Percentiles rank a stretch among this genome's conserved stretches.
These are phyloP conservation scores for Platanthera guangdongensis DNA, from an alignment of 106 monocot genomes.

Conservation along the genomic window DNA sequence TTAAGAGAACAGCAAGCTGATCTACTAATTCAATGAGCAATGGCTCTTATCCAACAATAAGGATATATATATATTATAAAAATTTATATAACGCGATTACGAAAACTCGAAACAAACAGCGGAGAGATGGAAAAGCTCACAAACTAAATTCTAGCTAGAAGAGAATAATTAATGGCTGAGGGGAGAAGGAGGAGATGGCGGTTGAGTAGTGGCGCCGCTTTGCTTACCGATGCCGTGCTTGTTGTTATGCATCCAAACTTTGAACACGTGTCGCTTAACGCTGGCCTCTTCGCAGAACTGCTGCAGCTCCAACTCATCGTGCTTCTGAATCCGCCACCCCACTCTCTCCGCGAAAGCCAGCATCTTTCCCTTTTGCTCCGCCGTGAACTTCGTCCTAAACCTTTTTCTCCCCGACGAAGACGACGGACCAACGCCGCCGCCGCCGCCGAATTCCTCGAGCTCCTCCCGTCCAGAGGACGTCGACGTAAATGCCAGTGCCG, in stretches of 20 bases:
- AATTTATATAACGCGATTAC: neutral
- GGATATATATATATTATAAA: neutral
- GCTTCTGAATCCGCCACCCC: slow-evolving; percentile 62
- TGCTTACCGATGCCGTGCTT: slow-evolving; percentile 62
- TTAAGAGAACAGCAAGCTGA: neutral
- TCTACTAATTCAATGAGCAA: neutral
- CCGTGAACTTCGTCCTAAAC: slow-evolving; percentile 61
- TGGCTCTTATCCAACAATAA: neutral
- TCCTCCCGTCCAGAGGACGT: slow-evolving; percentile 48
- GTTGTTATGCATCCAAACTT: slow-evolving; percentile 83
- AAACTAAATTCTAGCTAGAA: neutral
- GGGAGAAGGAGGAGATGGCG: neutral
- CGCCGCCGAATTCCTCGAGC: slow-evolving; percentile 10
- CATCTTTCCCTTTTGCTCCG: slow-evolving; percentile 63
- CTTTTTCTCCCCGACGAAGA: slow-evolving; percentile 29
- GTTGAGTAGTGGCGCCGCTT: neutral
- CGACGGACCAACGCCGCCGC: slow-evolving; percentile 2
- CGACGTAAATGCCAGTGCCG: slow-evolving; percentile 36
- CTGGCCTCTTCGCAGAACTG: slow-evolving; percentile 46
- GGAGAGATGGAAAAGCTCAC: neutral
- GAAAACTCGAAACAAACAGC: neutral
- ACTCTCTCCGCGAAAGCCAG: slow-evolving; percentile 46
- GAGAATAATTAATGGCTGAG: neutral
- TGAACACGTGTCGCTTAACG: slow-evolving; percentile 46
- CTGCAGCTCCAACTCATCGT: slow-evolving; percentile 54